These are phyloP conservation scores for Pseudopithomyces maydicus DNA, from an alignment of 2,329 filamentous ascomycete genomes.

Conservation along the genomic window DNA sequence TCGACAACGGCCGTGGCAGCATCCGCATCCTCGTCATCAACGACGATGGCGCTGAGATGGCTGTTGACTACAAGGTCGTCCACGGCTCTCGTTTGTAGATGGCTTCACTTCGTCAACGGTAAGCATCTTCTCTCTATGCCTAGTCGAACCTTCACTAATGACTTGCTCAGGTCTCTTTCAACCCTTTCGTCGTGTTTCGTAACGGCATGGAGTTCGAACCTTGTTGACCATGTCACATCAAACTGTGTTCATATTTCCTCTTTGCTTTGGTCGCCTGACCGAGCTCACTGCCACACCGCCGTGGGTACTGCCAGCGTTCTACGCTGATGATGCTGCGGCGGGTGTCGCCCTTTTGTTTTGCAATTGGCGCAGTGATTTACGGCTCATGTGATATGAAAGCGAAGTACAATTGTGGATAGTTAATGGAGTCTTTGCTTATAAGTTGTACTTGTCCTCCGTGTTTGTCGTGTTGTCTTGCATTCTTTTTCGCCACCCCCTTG, in stretches of 20 bases:
- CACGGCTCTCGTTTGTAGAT: conserved; percentile 72
- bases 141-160: conserved; percentile 15
- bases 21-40: conserved; percentile 95
- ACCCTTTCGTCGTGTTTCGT: conserved; percentile 35
- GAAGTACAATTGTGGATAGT: conserved; percentile 45
- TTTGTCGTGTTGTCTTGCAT: not conserved
- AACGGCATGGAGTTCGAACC: conserved; percentile 40
- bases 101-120: conserved; percentile 33
- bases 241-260: conserved; percentile 46
- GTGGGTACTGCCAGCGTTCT: conserved; percentile 20
- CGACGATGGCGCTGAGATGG: conserved; percentile 90
- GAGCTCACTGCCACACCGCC: conserved; percentile 21
- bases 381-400: conserved; percentile 32
- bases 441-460: conserved; percentile 23
- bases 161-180: conserved; percentile 30
- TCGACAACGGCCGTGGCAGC: conserved; percentile 89
- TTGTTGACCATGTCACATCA: conserved; percentile 33
- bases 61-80: conserved; percentile 98
- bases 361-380: conserved; percentile 27
- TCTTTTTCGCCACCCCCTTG: not conserved
- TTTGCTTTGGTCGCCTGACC: conserved; percentile 33
- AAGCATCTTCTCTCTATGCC: conserved; percentile 9
- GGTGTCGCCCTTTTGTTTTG: conserved; percentile 13
- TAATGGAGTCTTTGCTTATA: conserved; percentile 31
- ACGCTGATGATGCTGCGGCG: conserved; percentile 17